Evolutionary conservation across 306 rosid genomes (phyloP), one percentile per base, ranked within the genome.

Genomic region (Delonix regia): DNA sequence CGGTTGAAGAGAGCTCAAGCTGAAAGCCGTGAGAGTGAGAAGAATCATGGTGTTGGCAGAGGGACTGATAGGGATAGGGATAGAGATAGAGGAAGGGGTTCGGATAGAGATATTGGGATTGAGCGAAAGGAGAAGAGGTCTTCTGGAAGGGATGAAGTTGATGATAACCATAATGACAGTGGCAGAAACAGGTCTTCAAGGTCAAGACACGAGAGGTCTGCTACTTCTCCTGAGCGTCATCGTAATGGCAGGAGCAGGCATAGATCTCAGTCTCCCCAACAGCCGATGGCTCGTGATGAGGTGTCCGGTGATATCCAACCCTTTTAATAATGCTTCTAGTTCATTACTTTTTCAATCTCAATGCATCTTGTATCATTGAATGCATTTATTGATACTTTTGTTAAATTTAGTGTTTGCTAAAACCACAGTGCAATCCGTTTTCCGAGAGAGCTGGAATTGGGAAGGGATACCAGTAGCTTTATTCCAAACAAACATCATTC

Each of bases 241-340:
- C 91, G 39, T 21, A 80, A 82, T 55, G 87, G 85, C 22, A 85
- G 79, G 85, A 81, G 84, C 77, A 85, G 82, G 57, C 88, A 61
- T 19, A 85, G 88, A 83, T 92, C 94, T 83, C 80, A 22, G 63
- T 89, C 91, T 8, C 93, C 93, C 9, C 83, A 64, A 44, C 83
- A 55, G 21, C 34, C 13, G 6, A 27, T 71, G 16, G 75, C 73
- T 83, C 93, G 83, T 81, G 97, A 92, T 81, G 98, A 94, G 98
- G 98, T 92, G 93, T 88, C 88, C 73, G 97, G 98, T 92, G 98
- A 94, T 89, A 90, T 90, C 90, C 90, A 85, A 84, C 84, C 83
- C 93, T 84, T 80, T 67, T 68, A 85, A 22, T 44, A 47, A 42
- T 77, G 52, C 67, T 56, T 47, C 41, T 0, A 24, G 42, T 73